Evolutionary conservation across 148 eudicot genomes (phyloP), one percentile per base, ranked within the genome.

Genomic region (Vaccinium myrtillus): DNA sequence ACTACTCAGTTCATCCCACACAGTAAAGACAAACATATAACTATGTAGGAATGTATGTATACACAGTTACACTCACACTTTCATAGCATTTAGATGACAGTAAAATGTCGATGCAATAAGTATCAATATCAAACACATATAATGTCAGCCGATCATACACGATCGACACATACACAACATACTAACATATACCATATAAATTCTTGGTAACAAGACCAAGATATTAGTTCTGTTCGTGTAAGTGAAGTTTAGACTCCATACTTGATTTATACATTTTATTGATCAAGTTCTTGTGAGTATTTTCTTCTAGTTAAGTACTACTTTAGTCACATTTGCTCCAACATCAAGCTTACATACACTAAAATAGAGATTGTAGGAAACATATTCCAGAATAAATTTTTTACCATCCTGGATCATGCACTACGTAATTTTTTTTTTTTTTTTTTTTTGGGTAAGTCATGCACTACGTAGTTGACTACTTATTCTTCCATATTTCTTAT

Each of bases 1-100:
- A 46, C 21, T 27, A 81, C 70, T 81, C 76, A 81, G 59, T 25
- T 25, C 12, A 81, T 81, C 56, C 54, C 21, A 53, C 3, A 77
- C 43, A 78, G 21, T 61, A 61, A 61, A 0, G 27, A 61, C 25
- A 43, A 4, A 4, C 46, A 43, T 39, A 39, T 50, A 50, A 50
- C 10, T 50, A 50, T 50, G 53, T 50, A 50, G 53, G 53, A 8
- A 8, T 50, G 53, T 10, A 50, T 10, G 11, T 8, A 1, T 0
- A 50, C 11, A 10, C 11, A 77, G 39, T 36, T 1, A 18, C 65
- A 58, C 21, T 8, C 65, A 58, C 65, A 19, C 39, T 36, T 36
- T 36, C 46, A 10, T 13, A 48, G 59, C 18, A 13, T 18, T n/a
- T 19, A n/a, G 18, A 49, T 59, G 49, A 54, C 5, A 46, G 18